These are phyloP conservation scores for Candida mesenterica DNA, from an alignment of 1,139 yeast genomes.

Conservation along the genomic window DNA sequence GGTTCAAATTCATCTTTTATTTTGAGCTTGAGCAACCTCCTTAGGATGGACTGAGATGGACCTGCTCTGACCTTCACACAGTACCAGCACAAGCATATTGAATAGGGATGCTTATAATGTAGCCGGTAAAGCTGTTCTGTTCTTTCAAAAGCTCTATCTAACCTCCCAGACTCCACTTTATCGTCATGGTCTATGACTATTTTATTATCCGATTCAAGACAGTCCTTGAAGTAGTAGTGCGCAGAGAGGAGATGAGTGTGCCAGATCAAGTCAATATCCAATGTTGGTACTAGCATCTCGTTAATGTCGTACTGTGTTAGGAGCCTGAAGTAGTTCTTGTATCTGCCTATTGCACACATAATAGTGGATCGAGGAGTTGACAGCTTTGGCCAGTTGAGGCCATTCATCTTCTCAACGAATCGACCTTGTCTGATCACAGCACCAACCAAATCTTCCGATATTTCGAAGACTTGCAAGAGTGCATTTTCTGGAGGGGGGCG, in stretches of 20 bases:
- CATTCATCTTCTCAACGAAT: slow-evolving; percentile 30
- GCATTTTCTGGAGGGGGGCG: slow-evolving; percentile 1
- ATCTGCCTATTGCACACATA: slow-evolving; percentile 17
- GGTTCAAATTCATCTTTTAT: no score
- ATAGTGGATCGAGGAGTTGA: no score
- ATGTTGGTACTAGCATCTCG: slow-evolving; percentile 27
- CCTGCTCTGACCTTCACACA: no score
- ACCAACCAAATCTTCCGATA: slow-evolving; percentile 31
- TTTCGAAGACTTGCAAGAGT: slow-evolving; percentile 10
- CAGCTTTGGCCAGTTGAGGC: slow-evolving; percentile 28
- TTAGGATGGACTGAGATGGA: no score
- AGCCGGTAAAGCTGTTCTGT: slow-evolving; percentile 11
- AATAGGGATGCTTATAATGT: background rate
- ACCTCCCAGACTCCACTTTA: slow-evolving; percentile 21
- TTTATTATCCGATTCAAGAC: slow-evolving; percentile 8
- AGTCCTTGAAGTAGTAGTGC: slow-evolving; percentile 19
- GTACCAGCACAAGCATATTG: background rate
- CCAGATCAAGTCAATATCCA: slow-evolving; percentile 38
- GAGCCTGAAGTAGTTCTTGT: slow-evolving; percentile 24
- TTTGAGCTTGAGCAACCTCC: no score
- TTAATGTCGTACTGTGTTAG: slow-evolving; percentile 11
- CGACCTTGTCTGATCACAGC: slow-evolving; percentile 32
- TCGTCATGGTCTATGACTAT: slow-evolving; percentile 28
- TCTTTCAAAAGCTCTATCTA: slow-evolving; percentile 21
- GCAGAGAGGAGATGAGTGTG: slow-evolving; percentile 35